A percentile compares a stretch with the other conserved stretches of the same genome.
These are phyloP conservation scores for Lactifluus pinguis DNA, from an alignment of 768 basidiomycete genomes.

Conservation along the genomic window DNA sequence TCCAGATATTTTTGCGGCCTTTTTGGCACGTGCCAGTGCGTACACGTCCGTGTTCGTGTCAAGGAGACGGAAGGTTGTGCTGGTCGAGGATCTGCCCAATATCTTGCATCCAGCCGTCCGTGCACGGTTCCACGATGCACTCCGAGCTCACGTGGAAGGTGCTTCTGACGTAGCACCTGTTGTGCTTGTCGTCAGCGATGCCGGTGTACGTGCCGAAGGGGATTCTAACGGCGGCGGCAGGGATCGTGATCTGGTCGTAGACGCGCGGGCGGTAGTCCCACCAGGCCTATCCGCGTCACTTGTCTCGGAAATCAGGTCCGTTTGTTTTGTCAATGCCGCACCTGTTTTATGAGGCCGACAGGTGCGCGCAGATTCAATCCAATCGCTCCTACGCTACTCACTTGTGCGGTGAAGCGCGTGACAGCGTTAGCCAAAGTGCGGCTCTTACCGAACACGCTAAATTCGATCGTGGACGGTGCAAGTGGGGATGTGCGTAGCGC, in stretches of 20 bases:
- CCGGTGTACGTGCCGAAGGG: slow-evolving; percentile 65
- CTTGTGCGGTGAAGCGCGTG: slow-evolving; percentile 62
- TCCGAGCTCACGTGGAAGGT: slow-evolving; percentile 46
- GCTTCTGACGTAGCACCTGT: slow-evolving; percentile 43
- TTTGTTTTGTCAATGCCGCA: slow-evolving; percentile 25
- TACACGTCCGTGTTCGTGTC: slow-evolving; percentile 45
- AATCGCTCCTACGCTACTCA: slow-evolving; percentile 79
- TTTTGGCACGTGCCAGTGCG: slow-evolving; percentile 58
- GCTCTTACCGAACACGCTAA: slow-evolving; percentile 59
- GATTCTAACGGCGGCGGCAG: slow-evolving; percentile 42
- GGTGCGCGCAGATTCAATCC: slow-evolving; percentile 68
- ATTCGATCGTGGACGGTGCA: slow-evolving; percentile 67
- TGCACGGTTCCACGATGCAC: slow-evolving; percentile 59
- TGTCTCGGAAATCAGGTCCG: slow-evolving; percentile 73
- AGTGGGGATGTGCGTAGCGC: slow-evolving; percentile 93
- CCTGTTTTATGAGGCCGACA: not conserved
- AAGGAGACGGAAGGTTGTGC: slow-evolving; percentile 38
- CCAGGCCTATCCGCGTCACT: slow-evolving; percentile 59
- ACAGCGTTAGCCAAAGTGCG: slow-evolving; percentile 27
- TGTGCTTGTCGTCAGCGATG: slow-evolving; percentile 76
- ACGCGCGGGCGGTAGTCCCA: slow-evolving; percentile 64
- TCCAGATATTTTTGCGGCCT: slow-evolving; percentile 59
- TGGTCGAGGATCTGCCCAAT: slow-evolving; percentile 89
- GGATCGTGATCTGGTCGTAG: slow-evolving; percentile 44
- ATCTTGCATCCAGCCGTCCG: slow-evolving; percentile 66